These are phyloP conservation scores for Knoxia roxburghii DNA, from an alignment of 257 asterid genomes.

Conservation along the genomic window DNA sequence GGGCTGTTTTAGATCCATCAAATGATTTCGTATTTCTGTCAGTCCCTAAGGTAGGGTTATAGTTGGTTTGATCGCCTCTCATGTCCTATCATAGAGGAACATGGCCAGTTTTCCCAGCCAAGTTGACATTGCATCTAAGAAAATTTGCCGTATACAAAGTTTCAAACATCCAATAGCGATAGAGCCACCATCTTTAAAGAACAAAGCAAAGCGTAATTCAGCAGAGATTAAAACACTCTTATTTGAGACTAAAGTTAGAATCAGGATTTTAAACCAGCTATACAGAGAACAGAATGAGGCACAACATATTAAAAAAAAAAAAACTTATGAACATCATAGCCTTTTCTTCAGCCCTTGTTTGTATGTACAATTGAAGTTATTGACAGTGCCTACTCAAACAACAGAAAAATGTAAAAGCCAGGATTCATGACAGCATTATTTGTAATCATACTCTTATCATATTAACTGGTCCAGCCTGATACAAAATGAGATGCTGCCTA, in stretches of 20 bases:
- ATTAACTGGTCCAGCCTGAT: conserved; percentile 40
- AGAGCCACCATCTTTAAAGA: too few relatives aligned
- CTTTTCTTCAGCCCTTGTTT: neutral
- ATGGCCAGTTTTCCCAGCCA: too few relatives aligned
- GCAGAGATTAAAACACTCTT: too few relatives aligned
- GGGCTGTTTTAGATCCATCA: too few relatives aligned
- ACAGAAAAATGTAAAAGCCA: neutral
- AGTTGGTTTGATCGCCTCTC: too few relatives aligned
- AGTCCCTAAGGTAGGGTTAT: too few relatives aligned
- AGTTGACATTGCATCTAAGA: too few relatives aligned
- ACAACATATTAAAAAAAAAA: neutral
- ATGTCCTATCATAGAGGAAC: too few relatives aligned
- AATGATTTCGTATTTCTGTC: too few relatives aligned
- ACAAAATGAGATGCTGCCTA: conserved; percentile 51
- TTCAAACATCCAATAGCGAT: too few relatives aligned
- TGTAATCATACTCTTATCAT: conserved; percentile 11
- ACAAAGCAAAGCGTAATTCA: too few relatives aligned
- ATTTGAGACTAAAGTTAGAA: neutral
- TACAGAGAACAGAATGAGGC: neutral
- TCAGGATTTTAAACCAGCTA: neutral
- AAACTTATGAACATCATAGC: neutral
- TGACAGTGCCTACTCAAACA: neutral
- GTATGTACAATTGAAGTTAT: neutral
- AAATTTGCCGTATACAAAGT: too few relatives aligned
- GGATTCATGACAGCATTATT: neutral